These are phyloP conservation scores for Talaromyces sp. DNA, from an alignment of 2,329 filamentous ascomycete species.

Conservation along the genomic window DNA sequence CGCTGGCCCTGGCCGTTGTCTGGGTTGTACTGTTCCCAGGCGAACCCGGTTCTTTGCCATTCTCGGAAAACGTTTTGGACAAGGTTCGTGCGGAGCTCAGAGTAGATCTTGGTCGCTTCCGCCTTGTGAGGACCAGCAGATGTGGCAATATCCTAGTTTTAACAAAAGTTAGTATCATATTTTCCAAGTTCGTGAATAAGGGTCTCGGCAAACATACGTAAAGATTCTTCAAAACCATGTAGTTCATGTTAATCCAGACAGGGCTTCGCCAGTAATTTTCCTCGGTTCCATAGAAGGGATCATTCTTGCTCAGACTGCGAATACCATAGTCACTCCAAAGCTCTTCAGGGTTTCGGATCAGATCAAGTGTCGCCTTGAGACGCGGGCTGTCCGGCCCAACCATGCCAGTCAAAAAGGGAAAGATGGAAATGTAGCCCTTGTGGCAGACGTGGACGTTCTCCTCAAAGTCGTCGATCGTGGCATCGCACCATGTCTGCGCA, in stretches of 20 bases:
- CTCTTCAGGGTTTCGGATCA: constrained; percentile 75
- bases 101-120: constrained; percentile 70
- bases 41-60: constrained; percentile 90
- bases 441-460: constrained; percentile 88
- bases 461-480: constrained; percentile 91
- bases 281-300: constrained; percentile 77
- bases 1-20: constrained; percentile 90
- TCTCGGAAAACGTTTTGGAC: constrained; percentile 82
- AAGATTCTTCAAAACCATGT: constrained; percentile 74
- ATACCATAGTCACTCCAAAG: constrained; percentile 91
- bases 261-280: constrained; percentile 98
- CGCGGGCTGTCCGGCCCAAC: constrained; percentile 68
- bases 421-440: constrained; percentile 91
- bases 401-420: constrained; percentile 85
- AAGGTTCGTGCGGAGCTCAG: constrained; percentile 71
- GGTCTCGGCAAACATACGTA: constrained; percentile 55
- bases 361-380: constrained; percentile 68
- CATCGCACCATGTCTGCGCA: constrained; percentile 83
- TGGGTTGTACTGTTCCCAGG: constrained; percentile 97
- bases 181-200: not conserved
- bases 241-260: constrained; percentile 96
- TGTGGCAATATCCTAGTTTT: constrained; percentile 58
- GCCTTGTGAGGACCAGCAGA: constrained; percentile 61
- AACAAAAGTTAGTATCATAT: not conserved
- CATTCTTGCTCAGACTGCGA: constrained; percentile 78